Conservation (phyloP, 31 red algal species). For the Endocladia muricata region DNA sequence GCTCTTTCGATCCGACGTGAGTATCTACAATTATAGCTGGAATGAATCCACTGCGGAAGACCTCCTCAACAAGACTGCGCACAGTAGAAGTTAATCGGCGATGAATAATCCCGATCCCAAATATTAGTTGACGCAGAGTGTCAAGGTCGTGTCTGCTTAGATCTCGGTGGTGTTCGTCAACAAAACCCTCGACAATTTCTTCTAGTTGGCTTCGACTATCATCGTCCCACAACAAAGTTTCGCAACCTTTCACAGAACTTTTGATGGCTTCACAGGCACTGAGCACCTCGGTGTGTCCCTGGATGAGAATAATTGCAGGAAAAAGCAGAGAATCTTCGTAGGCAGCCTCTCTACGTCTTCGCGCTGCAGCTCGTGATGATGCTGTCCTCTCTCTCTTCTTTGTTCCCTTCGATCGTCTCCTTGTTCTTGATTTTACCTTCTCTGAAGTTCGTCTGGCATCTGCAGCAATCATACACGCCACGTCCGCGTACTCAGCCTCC, state of each 20-base stretch:
- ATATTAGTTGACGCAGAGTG: slow-evolving; percentile 19
- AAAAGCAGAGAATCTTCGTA: slow-evolving; percentile 49
- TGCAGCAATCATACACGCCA: slow-evolving; percentile 40
- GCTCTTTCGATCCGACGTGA: slow-evolving; percentile 39
- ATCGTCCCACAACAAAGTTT: slow-evolving; percentile 50
- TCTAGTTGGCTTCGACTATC: slow-evolving; percentile 38
- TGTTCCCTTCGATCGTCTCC: not conserved
- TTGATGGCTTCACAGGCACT: slow-evolving; percentile 35
- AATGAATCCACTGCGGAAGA: slow-evolving; percentile 45
- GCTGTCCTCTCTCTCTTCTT: slow-evolving; percentile 45
- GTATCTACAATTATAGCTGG: slow-evolving; percentile 35
- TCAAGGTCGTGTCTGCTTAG: slow-evolving; percentile 17
- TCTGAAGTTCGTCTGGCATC: slow-evolving; percentile 26
- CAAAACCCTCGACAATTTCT: slow-evolving; percentile 30
- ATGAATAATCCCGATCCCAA: slow-evolving; percentile 50
- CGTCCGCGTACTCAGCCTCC: slow-evolving; percentile 55
- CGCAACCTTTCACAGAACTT: slow-evolving; percentile 28
- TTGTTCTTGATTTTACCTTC: slow-evolving; percentile 16
- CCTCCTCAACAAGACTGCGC: slow-evolving; percentile 48
- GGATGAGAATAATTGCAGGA: slow-evolving; percentile 47
- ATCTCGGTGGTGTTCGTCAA: not conserved
- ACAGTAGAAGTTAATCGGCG: slow-evolving; percentile 20
- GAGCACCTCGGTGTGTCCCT: slow-evolving; percentile 20
- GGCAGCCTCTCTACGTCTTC: slow-evolving; percentile 43
- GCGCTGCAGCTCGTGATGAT: slow-evolving; percentile 36